Conservation (phyloP, 75 land plant species). For the Pinus taeda region DNA sequence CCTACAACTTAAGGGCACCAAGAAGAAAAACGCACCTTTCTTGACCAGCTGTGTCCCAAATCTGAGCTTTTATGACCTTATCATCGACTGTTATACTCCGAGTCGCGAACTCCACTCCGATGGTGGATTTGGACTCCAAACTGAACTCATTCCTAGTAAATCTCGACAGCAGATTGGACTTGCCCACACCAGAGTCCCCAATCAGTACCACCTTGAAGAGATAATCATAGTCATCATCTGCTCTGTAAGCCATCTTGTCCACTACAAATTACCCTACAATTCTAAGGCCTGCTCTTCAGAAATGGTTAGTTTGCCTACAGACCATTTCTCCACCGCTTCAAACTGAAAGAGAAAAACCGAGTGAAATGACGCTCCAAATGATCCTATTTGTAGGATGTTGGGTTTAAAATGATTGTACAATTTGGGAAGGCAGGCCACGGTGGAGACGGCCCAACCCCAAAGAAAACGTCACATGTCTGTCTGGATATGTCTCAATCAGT, state of each 20-base stretch:
- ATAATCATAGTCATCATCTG: conserved; percentile 66
- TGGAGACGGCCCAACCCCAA: no score
- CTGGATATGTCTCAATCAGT: no score
- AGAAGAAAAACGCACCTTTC: conserved; percentile 36
- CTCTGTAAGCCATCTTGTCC: conserved; percentile 34
- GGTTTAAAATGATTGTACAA: no score
- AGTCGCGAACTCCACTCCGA: conserved; percentile 73
- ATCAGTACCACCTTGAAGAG: conserved; percentile 62
- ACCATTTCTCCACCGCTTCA: conserved; percentile 4
- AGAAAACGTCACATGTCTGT: no score
- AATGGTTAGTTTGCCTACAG: not conserved
- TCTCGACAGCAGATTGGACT: conserved; percentile 46
- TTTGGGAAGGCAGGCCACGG: no score
- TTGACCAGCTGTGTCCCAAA: conserved; percentile 73
- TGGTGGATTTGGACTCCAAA: conserved; percentile 65
- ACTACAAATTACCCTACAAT: not conserved
- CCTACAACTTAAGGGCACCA: not conserved
- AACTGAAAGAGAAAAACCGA: not conserved
- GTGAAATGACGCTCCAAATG: not conserved
- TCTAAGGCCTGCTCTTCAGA: not conserved
- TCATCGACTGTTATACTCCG: conserved; percentile 54
- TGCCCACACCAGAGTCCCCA: conserved; percentile 58
- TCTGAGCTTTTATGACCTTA: conserved; percentile 65
- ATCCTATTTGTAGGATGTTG: not conserved
- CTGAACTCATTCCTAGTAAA: conserved; percentile 61